Base-by-base conservation (phyloP, 441 rosid species). In the Populus hybrid region DNA sequence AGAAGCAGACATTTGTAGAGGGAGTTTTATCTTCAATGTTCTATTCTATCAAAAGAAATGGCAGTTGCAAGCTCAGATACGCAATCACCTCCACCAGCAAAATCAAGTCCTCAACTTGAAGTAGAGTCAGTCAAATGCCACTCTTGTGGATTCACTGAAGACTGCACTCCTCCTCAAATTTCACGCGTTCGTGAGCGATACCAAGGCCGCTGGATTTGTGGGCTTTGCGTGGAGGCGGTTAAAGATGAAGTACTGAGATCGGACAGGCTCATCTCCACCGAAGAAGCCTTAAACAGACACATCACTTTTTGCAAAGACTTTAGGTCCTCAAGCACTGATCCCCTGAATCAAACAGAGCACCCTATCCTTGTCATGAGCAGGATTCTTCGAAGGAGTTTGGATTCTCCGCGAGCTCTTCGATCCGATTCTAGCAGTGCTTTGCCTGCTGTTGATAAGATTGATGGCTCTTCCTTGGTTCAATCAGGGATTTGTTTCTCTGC, bases 401-500 rank as follows among this genome's bases (percentile, higher is more conserved):
- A 85, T 75, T 85, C 88, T 28, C 88, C 89, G 35, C 75, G 79
- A 67, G 24, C 91, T 70, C 78, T 85, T 24, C 81, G 88, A 30
- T 83, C 89, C 10, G 82, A 68, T 35, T 88, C 93, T 0, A 83
- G 84, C 76, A 73, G 89, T 2, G 77, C 77, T 30, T 85, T 93
- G 81, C 90, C 86, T 2, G 84, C 76, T 16, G 77, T 89, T 26
- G 84, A 83, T 38, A 83, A 61, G 7, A 87, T 88, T 1, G 75
- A 76, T 23, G 65, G 34, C 28, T 65, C 85, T 4, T 2, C 87
- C 8, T 84, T 90, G 72, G 84, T 86, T 79, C 92, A 92, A 68
- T 89, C 93, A 8, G 92, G 71, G 70, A 89, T 92, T 81, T 91
- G 95, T 80, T 89, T 91, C 78, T 77, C 97, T n/a, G 83, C 93